phyloP scores from a whole-genome alignment of 2,329 filamentous ascomycete species.

The Xenosphaeropsis pyriputrescens region DNA sequence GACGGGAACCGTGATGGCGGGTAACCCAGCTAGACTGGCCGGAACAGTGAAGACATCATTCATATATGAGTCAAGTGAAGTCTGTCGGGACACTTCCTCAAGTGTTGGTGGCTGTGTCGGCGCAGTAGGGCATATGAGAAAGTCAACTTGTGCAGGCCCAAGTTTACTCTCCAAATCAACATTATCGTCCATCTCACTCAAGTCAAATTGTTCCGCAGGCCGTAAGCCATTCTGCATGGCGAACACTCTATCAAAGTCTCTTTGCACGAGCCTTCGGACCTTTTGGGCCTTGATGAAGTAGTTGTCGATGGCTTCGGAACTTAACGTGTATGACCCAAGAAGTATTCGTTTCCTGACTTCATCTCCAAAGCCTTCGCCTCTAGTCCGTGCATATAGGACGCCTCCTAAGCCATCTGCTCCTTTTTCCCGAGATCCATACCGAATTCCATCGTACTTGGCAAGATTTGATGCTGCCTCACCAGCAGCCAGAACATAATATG shows the following conservation, averaged over 20 bases:
- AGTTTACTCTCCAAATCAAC: slow-evolving; percentile 35
- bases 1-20: slow-evolving; percentile 72
- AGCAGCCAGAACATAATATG: slow-evolving; percentile 91
- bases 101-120: slow-evolving; percentile 59
- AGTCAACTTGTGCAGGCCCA: slow-evolving; percentile 57
- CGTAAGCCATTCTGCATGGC: slow-evolving; percentile 51
- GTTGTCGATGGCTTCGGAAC: slow-evolving; percentile 83
- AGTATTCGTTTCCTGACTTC: slow-evolving; percentile 82
- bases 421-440: slow-evolving; percentile 47
- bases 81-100: slow-evolving; percentile 36
- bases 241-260: slow-evolving; percentile 78
- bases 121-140: slow-evolving; percentile 77
- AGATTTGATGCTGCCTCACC: slow-evolving; percentile 94
- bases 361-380: slow-evolving; percentile 61
- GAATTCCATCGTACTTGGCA: slow-evolving; percentile 92
- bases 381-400: slow-evolving; percentile 63
- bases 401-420: slow-evolving; percentile 38
- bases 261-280: slow-evolving; percentile 67
- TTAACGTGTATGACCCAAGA: slow-evolving; percentile 79
- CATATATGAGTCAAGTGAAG: slow-evolving; percentile 62
- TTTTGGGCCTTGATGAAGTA: slow-evolving; percentile 93
- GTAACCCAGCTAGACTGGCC: slow-evolving; percentile 80
- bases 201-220: slow-evolving; percentile 34
- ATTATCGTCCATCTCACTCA: slow-evolving; percentile 44
- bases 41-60: slow-evolving; percentile 96